A percentile compares a stretch with the other conserved stretches of the same genome.
Evolutionary conservation across 1,139 yeast genomes (phyloP).

Genomic region (Arxiozyma telluris): DNA sequence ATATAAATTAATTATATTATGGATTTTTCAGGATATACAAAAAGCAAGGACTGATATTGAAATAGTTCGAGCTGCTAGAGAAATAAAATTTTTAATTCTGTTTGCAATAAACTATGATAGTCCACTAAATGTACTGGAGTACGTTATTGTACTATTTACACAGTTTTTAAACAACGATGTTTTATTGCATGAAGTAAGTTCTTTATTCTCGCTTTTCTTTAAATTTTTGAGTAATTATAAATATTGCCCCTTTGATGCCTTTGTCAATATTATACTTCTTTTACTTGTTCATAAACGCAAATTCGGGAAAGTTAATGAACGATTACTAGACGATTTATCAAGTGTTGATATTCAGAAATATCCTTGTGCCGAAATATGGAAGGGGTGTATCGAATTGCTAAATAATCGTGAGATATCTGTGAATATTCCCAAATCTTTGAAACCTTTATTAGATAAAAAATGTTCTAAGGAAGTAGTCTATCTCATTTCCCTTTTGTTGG

Average conservation of each 20-base stretch:
- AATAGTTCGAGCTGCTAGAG: constrained; percentile 5
- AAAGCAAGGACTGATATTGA: constrained; percentile 6
- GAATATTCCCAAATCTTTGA: not conserved
- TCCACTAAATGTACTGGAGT: not conserved
- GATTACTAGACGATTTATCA: not conserved
- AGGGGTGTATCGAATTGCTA: not conserved
- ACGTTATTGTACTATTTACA: not conserved
- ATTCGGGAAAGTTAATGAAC: not conserved
- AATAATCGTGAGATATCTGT: not conserved
- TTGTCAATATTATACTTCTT: not conserved
- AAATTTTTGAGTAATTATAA: not conserved
- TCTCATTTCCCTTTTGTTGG: not conserved
- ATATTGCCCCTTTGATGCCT: not conserved
- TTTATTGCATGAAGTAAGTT: not conserved
- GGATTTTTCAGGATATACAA: constrained; percentile 18
- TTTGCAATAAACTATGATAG: constrained; percentile 7
- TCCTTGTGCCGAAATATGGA: not conserved
- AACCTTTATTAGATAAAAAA: not conserved
- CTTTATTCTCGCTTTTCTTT: not conserved
- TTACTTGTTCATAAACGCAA: not conserved
- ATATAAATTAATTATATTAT: constrained; percentile 11
- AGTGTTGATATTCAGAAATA: not conserved
- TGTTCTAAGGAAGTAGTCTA: not conserved
- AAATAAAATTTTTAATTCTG: constrained; percentile 10
- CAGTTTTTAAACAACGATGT: not conserved